Evolutionary conservation across 2,329 filamentous ascomycete genomes (phyloP).

Genomic region (Helotiales sp.): DNA sequence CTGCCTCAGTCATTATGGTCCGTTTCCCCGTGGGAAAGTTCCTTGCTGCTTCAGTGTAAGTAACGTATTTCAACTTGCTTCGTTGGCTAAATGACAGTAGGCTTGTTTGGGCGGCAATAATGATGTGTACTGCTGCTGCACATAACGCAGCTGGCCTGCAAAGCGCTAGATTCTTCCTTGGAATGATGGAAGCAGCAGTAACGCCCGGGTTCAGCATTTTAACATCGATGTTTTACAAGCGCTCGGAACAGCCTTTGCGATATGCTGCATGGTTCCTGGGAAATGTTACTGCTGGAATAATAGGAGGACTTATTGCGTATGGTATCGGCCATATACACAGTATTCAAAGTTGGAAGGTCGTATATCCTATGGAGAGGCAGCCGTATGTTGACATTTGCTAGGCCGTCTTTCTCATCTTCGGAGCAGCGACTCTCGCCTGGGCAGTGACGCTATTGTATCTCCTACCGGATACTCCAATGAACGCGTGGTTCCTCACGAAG

Average conservation of each 20-base stretch:
- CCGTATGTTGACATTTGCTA: not conserved
- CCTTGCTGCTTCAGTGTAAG: slow-evolving; percentile 21
- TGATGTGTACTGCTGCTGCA: slow-evolving; percentile 19
- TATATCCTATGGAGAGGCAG: slow-evolving; percentile 2
- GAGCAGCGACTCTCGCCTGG: slow-evolving; percentile 32
- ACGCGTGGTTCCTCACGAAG: slow-evolving; percentile 46
- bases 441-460: slow-evolving; percentile 24
- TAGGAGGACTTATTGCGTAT: slow-evolving; percentile 37
- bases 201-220: slow-evolving; percentile 37
- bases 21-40: slow-evolving; percentile 38
- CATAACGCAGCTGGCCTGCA: slow-evolving; percentile 21
- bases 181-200: slow-evolving; percentile 29
- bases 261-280: slow-evolving; percentile 16
- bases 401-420: slow-evolving; percentile 38
- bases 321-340: slow-evolving; percentile 30
- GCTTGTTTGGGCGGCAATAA: slow-evolving; percentile 14
- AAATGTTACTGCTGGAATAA: slow-evolving; percentile 34
- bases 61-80: not conserved
- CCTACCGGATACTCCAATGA: slow-evolving; percentile 38
- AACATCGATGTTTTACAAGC: slow-evolving; percentile 39
- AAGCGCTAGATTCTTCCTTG: slow-evolving; percentile 32
- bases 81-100: not conserved
- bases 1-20: slow-evolving; percentile 32
- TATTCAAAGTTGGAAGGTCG: slow-evolving; percentile 27
- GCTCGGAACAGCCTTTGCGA: slow-evolving; percentile 35